Percentiles rank a stretch among this genome's conserved stretches.
Conservation (phyloP, 371 early-diverging fungal genomes). For the Sporodiniella umbellata region DNA sequence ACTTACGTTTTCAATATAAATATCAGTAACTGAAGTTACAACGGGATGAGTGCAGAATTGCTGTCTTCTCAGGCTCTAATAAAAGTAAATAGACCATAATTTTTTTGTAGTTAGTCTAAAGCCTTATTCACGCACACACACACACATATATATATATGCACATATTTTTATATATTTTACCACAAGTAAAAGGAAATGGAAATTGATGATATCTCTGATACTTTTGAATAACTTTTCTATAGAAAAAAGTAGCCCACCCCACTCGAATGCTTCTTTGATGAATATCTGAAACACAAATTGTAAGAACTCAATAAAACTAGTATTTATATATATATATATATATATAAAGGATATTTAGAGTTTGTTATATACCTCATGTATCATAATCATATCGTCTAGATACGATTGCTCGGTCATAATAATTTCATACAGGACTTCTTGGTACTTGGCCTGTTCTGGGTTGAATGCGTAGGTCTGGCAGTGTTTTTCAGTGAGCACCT, state of each 20-base stretch:
- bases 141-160: too few species aligned
- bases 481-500: constrained; percentile 6
- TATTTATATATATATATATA: too few species aligned
- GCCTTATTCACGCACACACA: too few species aligned
- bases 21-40: constrained; percentile 24
- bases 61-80: constrained; percentile 20
- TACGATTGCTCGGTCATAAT: constrained; percentile 61
- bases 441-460: constrained; percentile 42
- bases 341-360: not conserved
- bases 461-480: constrained; percentile 4
- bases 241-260: constrained; percentile 46
- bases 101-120: too few species aligned
- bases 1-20: constrained; percentile 27
- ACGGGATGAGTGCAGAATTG: constrained; percentile 25
- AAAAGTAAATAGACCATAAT: too few species aligned
- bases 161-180: constrained; percentile 21
- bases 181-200: constrained; percentile 36
- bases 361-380: constrained; percentile 48
- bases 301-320: too few species aligned
- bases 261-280: constrained; percentile 38
- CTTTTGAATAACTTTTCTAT: constrained; percentile 55
- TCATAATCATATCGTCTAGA: constrained; percentile 55
- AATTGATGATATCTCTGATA: constrained; percentile 42
- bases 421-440: constrained; percentile 67
- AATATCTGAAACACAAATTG: constrained; percentile 53